Evolutionary conservation across 2,329 filamentous ascomycete species (phyloP).

Genomic region (Tympanopsis confertula): DNA sequence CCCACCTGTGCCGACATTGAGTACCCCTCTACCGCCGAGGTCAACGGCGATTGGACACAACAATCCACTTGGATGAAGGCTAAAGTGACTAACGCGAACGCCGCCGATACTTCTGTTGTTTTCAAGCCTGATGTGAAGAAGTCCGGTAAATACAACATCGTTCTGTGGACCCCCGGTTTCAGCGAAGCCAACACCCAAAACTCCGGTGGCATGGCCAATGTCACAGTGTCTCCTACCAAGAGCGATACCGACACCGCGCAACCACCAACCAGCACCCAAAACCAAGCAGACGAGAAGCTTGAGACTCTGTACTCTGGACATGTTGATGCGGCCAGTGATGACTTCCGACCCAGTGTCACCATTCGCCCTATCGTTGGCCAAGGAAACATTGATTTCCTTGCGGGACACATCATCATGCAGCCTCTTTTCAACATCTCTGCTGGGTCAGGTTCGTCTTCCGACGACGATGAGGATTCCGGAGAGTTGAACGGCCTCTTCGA

Average conservation of each 20-base stretch:
- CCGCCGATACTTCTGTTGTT: constrained; percentile 46
- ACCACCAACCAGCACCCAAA: constrained; percentile 63
- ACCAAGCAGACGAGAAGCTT: constrained; percentile 93
- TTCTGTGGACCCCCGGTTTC: constrained; percentile 87
- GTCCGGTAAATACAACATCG: constrained; percentile 83
- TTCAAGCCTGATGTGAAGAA: constrained; percentile 78
- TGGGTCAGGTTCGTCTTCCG: constrained; percentile 10
- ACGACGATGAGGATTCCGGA: constrained; percentile 8
- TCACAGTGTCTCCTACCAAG: constrained; percentile 58
- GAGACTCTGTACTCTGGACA: constrained; percentile 81
- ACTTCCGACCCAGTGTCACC: constrained; percentile 72
- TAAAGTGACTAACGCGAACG: constrained; percentile 26
- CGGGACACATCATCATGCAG: constrained; percentile 57
- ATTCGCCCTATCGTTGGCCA: constrained; percentile 60
- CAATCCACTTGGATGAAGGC: constrained; percentile 48
- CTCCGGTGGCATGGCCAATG: constrained; percentile 68
- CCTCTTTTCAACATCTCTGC: constrained; percentile 42
- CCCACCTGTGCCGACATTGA: constrained; percentile 46
- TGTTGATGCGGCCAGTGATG: constrained; percentile 61
- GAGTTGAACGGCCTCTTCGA: constrained; percentile 62
- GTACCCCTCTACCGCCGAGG: constrained; percentile 37
- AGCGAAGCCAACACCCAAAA: constrained; percentile 65
- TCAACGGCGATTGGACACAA: constrained; percentile 45
- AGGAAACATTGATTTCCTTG: constrained; percentile 42
- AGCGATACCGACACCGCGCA: constrained; percentile 30